These are phyloP conservation scores for Spiromastix sp. DNA, from an alignment of 2,329 filamentous ascomycete species.

Conservation along the genomic window DNA sequence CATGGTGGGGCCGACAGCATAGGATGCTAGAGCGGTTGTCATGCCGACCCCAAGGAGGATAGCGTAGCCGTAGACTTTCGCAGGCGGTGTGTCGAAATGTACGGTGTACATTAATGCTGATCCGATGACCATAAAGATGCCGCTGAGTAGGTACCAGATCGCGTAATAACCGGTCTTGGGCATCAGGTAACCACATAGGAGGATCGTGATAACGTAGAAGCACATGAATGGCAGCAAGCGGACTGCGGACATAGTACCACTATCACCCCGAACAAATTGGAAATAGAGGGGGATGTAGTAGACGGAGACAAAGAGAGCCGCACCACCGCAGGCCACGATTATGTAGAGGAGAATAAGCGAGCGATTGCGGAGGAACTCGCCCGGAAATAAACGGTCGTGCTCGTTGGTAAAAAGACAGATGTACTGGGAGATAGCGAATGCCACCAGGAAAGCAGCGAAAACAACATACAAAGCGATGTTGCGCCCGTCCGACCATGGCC, in stretches of 20 bases:
- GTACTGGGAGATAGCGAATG: constrained; percentile 38
- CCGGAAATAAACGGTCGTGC: constrained; percentile 38
- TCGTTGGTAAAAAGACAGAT: constrained; percentile 32
- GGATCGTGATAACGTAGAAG: constrained; percentile 14
- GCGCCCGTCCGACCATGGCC: constrained; percentile 35
- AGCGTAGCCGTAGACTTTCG: constrained; percentile 19
- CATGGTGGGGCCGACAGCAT: constrained; percentile 28
- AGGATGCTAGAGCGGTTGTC: constrained; percentile 25
- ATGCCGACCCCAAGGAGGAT: constrained; percentile 33
- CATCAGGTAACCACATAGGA: constrained; percentile 15
- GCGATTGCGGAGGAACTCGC: constrained; percentile 32
- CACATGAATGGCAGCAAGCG: constrained; percentile 23
- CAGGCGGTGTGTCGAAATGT: constrained; percentile 8
- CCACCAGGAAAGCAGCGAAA: constrained; percentile 33
- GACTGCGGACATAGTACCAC: constrained; percentile 18
- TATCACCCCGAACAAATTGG: constrained; percentile 39
- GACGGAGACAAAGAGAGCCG: constrained; percentile 28
- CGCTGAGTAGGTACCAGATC: constrained; percentile 18
- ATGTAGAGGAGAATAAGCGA: constrained; percentile 36
- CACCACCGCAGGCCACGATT: constrained; percentile 25
- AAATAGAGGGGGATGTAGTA: constrained; percentile 49
- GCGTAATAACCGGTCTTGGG: constrained; percentile 15
- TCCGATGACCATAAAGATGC: constrained; percentile 14
- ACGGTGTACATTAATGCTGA: constrained; percentile 14
- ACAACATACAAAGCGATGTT: constrained; percentile 40